Conservation (phyloP, 1,139 yeast genomes). For the Meyerozyma smithsonii region DNA sequence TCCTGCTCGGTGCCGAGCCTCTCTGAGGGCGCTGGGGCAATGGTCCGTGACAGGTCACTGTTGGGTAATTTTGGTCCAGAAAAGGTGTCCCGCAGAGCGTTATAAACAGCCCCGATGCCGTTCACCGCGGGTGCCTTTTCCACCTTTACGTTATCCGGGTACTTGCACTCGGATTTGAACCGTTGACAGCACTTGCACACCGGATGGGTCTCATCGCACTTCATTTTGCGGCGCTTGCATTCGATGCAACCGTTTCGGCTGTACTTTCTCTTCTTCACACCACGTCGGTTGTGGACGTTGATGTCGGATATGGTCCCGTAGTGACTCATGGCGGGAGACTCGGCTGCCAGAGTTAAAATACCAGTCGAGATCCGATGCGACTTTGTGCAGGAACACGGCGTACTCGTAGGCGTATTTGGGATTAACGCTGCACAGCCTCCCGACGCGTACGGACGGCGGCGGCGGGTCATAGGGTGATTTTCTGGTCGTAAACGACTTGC, state of each 20-base stretch:
- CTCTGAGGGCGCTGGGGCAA: too few relatives aligned
- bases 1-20: neutral
- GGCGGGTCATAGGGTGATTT: too few relatives aligned
- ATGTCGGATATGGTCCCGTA: neutral
- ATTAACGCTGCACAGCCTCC: too few relatives aligned
- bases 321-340: too few relatives aligned
- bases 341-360: too few relatives aligned
- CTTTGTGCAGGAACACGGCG: neutral
- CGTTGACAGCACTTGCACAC: slow-evolving; percentile 42
- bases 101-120: too few relatives aligned
- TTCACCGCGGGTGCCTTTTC: too few relatives aligned
- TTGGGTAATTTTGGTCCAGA: too few relatives aligned
- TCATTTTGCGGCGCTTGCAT: slow-evolving; percentile 59
- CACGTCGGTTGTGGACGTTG: neutral
- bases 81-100: too few relatives aligned
- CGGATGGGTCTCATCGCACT: slow-evolving; percentile 26
- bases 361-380: neutral
- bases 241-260: slow-evolving; percentile 60
- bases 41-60: too few relatives aligned
- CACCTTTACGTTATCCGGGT: neutral
- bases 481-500: neutral
- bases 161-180: slow-evolving; percentile 17
- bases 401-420: too few relatives aligned
- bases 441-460: too few relatives aligned
- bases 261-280: slow-evolving; percentile 43